Percentiles rank a stretch among this genome's conserved stretches.
These are phyloP conservation scores for Aspergillus fumigatiaffinis DNA, from an alignment of 2,329 filamentous ascomycete species.

Conservation along the genomic window DNA sequence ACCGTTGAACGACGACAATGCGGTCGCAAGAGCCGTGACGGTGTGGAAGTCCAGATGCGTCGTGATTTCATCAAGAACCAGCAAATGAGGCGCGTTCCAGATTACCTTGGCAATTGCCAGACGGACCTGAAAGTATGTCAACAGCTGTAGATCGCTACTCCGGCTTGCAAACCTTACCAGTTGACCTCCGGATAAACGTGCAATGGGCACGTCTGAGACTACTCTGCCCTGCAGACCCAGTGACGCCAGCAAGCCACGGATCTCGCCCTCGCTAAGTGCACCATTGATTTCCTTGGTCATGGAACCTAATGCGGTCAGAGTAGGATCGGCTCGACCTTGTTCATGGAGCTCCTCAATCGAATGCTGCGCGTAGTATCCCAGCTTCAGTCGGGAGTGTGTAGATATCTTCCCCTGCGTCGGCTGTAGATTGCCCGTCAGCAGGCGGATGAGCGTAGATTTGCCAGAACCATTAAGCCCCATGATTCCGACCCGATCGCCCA, in stretches of 20 bases:
- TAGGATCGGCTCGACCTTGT: slow-evolving; percentile 48
- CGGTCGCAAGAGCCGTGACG: slow-evolving; percentile 65
- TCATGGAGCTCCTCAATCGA: slow-evolving; percentile 66
- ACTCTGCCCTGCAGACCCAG: slow-evolving; percentile 67
- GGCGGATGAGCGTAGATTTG: slow-evolving; percentile 72
- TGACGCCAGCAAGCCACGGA: slow-evolving; percentile 62
- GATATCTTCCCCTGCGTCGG: slow-evolving; percentile 61
- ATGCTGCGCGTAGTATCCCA: slow-evolving; percentile 78
- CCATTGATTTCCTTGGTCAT: slow-evolving; percentile 54
- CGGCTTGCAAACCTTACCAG: slow-evolving; percentile 50
- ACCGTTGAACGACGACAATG: slow-evolving; percentile 65
- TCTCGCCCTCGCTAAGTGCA: slow-evolving; percentile 60
- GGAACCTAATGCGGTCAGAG: slow-evolving; percentile 62
- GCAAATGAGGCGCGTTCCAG: slow-evolving; percentile 64
- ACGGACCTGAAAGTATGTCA: slow-evolving; percentile 39
- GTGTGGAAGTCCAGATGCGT: slow-evolving; percentile 84
- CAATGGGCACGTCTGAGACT: slow-evolving; percentile 69
- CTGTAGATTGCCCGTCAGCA: slow-evolving; percentile 59
- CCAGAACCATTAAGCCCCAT: slow-evolving; percentile 77
- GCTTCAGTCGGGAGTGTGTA: slow-evolving; percentile 63
- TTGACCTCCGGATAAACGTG: slow-evolving; percentile 75
- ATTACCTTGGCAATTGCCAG: slow-evolving; percentile 66
- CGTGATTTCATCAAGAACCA: slow-evolving; percentile 77
- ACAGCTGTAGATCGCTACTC: neutral
- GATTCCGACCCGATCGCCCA: slow-evolving; percentile 70